These are phyloP conservation scores for Pyracantha coccinea DNA, from an alignment of 331 rosid species.

Conservation along the genomic window DNA sequence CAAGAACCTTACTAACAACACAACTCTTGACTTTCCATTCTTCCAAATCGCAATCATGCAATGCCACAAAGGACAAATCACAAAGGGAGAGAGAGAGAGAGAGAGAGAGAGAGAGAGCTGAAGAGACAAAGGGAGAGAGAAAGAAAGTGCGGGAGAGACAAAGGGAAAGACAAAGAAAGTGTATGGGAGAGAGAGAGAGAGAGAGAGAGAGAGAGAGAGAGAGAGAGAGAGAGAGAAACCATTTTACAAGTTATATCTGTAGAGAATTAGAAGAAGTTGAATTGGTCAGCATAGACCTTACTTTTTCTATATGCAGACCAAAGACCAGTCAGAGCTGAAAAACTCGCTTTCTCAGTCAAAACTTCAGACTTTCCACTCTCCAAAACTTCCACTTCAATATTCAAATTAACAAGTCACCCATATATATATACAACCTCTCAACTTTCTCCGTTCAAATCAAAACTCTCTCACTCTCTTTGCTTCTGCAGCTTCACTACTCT, in stretches of 20 bases:
- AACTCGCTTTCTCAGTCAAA: slow-evolving; percentile 56
- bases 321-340: slow-evolving; percentile 52
- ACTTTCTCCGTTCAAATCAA: slow-evolving; percentile 1
- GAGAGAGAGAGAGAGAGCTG: background rate
- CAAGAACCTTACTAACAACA: too few species aligned
- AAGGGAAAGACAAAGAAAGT: too few species aligned
- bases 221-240: too few species aligned
- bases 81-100: background rate
- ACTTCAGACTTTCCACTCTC: slow-evolving; percentile 23
- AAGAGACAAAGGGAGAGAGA: too few species aligned
- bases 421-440: slow-evolving; percentile 5
- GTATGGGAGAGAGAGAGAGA: too few species aligned
- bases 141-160: too few species aligned
- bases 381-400: background rate
- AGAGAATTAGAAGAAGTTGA: background rate
- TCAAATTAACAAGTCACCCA: background rate
- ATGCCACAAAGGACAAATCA: slow-evolving; percentile 17
- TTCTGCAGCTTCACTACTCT: slow-evolving; percentile 6
- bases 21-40: too few species aligned
- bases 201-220: too few species aligned
- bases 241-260: too few species aligned
- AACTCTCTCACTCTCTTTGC: background rate
- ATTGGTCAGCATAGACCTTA: slow-evolving; percentile 38
- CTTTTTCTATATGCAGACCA: slow-evolving; percentile 14
- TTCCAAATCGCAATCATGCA: too few species aligned